These are phyloP conservation scores for Fistulifera pelliculosa DNA, from an alignment of 108 stramenopile genomes.

Conservation along the genomic window DNA sequence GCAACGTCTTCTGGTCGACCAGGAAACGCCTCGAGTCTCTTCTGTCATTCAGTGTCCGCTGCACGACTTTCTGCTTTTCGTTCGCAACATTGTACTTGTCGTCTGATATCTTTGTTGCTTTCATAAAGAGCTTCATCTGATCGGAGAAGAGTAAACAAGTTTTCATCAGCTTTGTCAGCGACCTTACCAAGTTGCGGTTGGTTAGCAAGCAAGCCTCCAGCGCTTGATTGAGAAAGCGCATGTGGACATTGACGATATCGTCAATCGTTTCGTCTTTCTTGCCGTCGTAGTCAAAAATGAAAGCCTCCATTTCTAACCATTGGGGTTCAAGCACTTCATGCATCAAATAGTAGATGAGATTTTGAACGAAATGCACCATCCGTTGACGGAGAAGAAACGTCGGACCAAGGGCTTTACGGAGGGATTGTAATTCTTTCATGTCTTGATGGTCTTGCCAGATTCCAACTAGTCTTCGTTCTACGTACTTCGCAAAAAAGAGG, in stretches of 20 bases:
- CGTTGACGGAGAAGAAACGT: conserved; percentile 84
- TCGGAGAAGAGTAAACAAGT: conserved; percentile 74
- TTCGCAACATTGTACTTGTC: conserved; percentile 21
- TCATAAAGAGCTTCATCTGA: conserved; percentile 79
- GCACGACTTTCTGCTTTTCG: conserved; percentile 25
- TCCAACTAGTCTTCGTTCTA: conserved; percentile 86
- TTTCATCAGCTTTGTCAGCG: conserved; percentile 66
- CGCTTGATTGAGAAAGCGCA: conserved; percentile 74
- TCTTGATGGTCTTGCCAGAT: conserved; percentile 88
- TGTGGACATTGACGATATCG: conserved; percentile 77
- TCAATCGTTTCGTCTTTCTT: conserved; percentile 65
- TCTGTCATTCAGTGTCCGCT: conserved; percentile 27
- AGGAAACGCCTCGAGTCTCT: not conserved
- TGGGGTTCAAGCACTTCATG: conserved; percentile 94
- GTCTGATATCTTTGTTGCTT: conserved; percentile 48
- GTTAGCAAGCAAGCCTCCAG: conserved; percentile 92
- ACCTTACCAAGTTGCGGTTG: conserved; percentile 63
- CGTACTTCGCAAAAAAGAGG: conserved; percentile 96
- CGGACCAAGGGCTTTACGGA: conserved; percentile 62
- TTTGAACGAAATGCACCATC: conserved; percentile 98
- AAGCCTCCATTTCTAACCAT: conserved; percentile 71
- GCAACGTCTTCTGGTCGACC: conserved; percentile 18
- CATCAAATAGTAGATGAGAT: conserved; percentile 95
- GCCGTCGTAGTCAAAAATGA: conserved; percentile 14
- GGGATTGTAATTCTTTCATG: conserved; percentile 70